phyloP scores from a whole-genome alignment of 768 basidiomycete species.

The Collybia sordida region DNA sequence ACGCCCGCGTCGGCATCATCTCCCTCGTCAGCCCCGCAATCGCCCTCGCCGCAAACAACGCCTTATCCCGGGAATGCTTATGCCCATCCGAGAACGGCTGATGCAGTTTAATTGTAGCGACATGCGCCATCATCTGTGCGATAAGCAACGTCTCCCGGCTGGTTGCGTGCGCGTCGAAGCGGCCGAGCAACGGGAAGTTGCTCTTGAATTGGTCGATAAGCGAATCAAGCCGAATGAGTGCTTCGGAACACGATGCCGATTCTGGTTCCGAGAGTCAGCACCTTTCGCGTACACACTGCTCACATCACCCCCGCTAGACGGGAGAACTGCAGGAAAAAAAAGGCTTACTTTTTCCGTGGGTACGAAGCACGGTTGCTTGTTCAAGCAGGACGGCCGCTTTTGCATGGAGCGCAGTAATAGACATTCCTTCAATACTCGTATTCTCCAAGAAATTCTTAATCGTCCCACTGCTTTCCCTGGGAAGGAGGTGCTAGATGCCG shows the following conservation, averaged over 20 bases:
- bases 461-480: conserved; percentile 19
- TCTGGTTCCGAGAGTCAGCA: not conserved
- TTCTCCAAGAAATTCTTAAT: conserved; percentile 26
- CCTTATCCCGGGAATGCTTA: conserved; percentile 11
- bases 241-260: conserved; percentile 1
- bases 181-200: conserved; percentile 18
- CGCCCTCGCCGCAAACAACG: conserved; percentile 13
- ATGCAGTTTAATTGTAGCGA: conserved; percentile 30
- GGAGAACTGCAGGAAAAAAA: no score
- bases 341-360: not conserved
- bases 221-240: conserved; percentile 9
- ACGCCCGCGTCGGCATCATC: conserved; percentile 7
- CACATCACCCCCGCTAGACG: no score
- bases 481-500: conserved; percentile 12
- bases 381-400: conserved; percentile 35
- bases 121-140: conserved; percentile 30
- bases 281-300: conserved; percentile 1
- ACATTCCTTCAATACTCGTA: conserved; percentile 21
- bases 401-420: conserved; percentile 22
- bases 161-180: conserved; percentile 14
- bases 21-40: conserved; percentile 15
- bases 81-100: conserved; percentile 9
- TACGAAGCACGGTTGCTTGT: conserved; percentile 19
- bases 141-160: conserved; percentile 23
- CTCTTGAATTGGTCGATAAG: conserved; percentile 20